Evolutionary conservation across 164 flowering plant species (phyloP).

Genomic region (Malania oleifera): DNA sequence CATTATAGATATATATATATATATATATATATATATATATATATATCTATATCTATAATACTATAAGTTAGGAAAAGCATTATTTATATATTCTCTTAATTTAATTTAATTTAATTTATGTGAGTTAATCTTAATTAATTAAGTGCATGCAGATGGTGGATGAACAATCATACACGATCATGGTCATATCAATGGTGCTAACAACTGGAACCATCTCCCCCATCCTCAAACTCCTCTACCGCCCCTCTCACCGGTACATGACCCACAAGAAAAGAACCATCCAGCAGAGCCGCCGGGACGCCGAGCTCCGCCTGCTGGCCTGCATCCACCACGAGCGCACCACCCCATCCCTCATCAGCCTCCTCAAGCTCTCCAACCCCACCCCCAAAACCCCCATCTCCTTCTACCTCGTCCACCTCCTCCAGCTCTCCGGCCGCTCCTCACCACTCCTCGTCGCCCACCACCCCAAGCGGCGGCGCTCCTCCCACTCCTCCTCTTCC

Average conservation of each 20-base stretch:
- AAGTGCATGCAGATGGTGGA: no score
- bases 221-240: constrained; percentile 26
- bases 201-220: constrained; percentile 29
- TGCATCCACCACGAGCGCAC: constrained; percentile 27
- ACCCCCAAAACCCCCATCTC: constrained; percentile 28
- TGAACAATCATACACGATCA: constrained; percentile 5
- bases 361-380: constrained; percentile 32
- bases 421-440: constrained; percentile 39
- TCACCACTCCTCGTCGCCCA: constrained; percentile 31
- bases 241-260: constrained; percentile 20
- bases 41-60: no score
- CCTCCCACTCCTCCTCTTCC: constrained; percentile 8
- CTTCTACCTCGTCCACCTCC: constrained; percentile 23
- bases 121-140: no score
- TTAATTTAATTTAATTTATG: no score
- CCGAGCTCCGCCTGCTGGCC: constrained; percentile 25
- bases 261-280: constrained; percentile 23
- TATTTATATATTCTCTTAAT: no score
- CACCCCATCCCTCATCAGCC: constrained; percentile 22
- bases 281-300: constrained; percentile 27
- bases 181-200: constrained; percentile 19
- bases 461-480: not conserved
- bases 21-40: no score
- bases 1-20: no score
- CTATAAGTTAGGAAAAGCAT: no score